Percentiles rank a stretch among this genome's conserved stretches.
phyloP scores from a whole-genome alignment of 2,329 filamentous ascomycete genomes.

The Teratosphaeriaceae sp. region DNA sequence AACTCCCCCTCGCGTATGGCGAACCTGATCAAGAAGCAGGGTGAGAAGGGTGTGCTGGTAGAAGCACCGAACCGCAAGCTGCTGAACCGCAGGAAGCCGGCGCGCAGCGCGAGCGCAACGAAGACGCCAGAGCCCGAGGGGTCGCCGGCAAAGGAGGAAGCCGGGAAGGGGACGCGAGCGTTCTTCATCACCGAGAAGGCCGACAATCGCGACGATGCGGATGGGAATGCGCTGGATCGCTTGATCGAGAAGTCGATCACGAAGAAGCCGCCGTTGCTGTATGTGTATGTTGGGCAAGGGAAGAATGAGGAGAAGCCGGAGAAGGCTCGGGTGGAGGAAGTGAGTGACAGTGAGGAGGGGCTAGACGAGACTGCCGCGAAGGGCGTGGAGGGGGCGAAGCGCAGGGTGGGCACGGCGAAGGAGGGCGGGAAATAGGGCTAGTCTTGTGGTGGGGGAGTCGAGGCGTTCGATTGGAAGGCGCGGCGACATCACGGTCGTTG shows the following conservation, averaged over 20 bases:
- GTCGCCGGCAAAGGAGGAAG: neutral
- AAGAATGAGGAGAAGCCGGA: neutral
- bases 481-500: neutral
- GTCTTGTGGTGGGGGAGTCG: neutral
- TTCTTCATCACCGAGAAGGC: neutral
- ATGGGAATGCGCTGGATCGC: neutral
- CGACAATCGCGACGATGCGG: neutral
- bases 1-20: neutral
- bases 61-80: neutral
- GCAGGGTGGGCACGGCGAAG: neutral
- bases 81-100: neutral
- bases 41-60: neutral
- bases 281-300: slow-evolving; percentile 3
- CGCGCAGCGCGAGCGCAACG: slow-evolving; percentile 1
- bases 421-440: neutral
- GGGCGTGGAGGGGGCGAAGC: neutral
- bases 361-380: neutral
- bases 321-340: neutral
- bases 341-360: neutral
- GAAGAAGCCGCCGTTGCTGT: neutral
- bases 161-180: no score
- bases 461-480: no score
- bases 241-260: neutral
- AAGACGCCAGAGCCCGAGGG: neutral
- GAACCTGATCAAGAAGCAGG: slow-evolving; percentile 1